Evolutionary conservation across 2,329 filamentous ascomycete genomes (phyloP).

Genomic region (Thielaviopsis cerberus): DNA sequence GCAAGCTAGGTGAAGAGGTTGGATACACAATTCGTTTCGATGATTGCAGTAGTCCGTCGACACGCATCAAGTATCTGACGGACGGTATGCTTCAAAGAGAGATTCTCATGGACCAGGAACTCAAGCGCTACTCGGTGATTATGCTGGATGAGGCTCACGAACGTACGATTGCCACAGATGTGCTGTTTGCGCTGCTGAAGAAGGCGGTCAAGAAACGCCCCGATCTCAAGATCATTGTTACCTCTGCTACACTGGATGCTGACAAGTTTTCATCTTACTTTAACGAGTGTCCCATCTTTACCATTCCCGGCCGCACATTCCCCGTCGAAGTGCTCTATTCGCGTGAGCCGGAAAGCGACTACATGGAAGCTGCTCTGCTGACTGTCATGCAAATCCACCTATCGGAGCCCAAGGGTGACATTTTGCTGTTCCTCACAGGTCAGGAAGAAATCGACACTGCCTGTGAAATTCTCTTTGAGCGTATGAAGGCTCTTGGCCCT

Average conservation of each 20-base stretch:
- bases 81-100: conserved; percentile 96
- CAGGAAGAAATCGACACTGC: conserved; percentile 95
- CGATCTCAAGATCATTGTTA: conserved; percentile 89
- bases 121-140: conserved; percentile 82
- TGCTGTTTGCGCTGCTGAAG: conserved; percentile 83
- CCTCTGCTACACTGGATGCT: conserved; percentile 85
- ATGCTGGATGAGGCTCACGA: conserved; percentile 98
- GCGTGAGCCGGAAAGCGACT: conserved; percentile 85
- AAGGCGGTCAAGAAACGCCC: conserved; percentile 73
- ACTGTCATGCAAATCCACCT: conserved; percentile 98
- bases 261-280: conserved; percentile 97
- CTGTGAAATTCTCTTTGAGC: conserved; percentile 79
- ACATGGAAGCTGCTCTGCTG: conserved; percentile 79
- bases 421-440: conserved; percentile 88
- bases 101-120: conserved; percentile 75
- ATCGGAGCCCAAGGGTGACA: conserved; percentile 79
- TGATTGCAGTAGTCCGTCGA: conserved; percentile 71
- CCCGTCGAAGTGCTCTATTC: conserved; percentile 95
- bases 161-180: conserved; percentile 85
- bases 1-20: conserved; percentile 74
- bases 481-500: conserved; percentile 87
- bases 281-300: conserved; percentile 88
- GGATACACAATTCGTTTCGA: conserved; percentile 97
- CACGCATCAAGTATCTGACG: conserved; percentile 98
- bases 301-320: conserved; percentile 84